Percentiles rank a stretch among this genome's conserved stretches.
These are phyloP conservation scores for Rhodotorula glutinis DNA, from an alignment of 1,284 basidiomycete genomes.

Conservation along the genomic window DNA sequence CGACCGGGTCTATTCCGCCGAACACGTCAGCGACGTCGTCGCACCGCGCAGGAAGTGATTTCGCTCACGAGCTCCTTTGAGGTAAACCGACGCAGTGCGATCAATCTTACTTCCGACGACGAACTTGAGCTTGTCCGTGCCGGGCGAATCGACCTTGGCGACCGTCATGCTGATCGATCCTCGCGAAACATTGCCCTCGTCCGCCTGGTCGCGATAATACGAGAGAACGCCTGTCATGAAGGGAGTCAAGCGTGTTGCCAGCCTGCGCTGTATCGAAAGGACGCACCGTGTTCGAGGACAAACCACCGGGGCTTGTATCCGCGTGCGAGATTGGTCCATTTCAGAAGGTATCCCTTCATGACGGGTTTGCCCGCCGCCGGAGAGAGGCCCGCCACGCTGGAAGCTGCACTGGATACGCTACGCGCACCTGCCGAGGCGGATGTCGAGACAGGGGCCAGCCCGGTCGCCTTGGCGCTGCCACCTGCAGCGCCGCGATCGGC, in stretches of 20 bases:
- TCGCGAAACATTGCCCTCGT: constrained; percentile 79
- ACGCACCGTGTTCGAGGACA: constrained; percentile 77
- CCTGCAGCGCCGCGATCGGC: not conserved
- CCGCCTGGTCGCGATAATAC: constrained; percentile 83
- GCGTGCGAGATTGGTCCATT: constrained; percentile 84
- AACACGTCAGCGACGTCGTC: not conserved
- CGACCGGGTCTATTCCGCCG: constrained; percentile 60
- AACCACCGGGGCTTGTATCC: constrained; percentile 95
- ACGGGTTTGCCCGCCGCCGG: constrained; percentile 50
- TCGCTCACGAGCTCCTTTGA: constrained; percentile 68
- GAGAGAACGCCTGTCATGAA: constrained; percentile 35
- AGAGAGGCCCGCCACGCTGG: too few relatives aligned
- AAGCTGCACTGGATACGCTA: not conserved
- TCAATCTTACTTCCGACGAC: constrained; percentile 64
- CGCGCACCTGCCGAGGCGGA: not conserved
- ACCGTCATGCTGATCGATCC: constrained; percentile 86
- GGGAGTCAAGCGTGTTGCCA: not conserved
- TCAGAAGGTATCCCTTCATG: constrained; percentile 77
- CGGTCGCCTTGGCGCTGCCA: not conserved
- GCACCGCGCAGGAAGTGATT: not conserved
- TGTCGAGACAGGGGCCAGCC: not conserved
- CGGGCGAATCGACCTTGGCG: constrained; percentile 53
- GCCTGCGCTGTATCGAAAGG: constrained; percentile 10
- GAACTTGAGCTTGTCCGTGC: constrained; percentile 67
- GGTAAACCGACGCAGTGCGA: constrained; percentile 61